Conservation (phyloP, 2,329 filamentous ascomycete species). For the Microthyrium microscopicum region DNA sequence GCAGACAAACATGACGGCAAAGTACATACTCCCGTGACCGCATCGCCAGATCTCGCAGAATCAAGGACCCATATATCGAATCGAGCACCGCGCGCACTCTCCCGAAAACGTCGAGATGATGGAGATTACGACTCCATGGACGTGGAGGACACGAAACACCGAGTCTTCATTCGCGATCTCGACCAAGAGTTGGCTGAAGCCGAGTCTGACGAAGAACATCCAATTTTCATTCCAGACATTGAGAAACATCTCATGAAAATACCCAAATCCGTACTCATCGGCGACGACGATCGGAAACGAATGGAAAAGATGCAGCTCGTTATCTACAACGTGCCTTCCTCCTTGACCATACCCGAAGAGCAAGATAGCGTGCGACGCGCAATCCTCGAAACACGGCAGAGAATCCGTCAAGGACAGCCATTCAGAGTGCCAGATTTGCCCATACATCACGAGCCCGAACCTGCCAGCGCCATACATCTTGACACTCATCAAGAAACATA, state of each 20-base stretch:
- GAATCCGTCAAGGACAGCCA: constrained; percentile 38
- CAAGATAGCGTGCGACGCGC: constrained; percentile 63
- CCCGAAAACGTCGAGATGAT: constrained; percentile 10
- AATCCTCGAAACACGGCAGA: constrained; percentile 61
- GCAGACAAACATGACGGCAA: constrained; percentile 32
- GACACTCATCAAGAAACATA: background rate
- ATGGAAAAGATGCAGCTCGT: constrained; percentile 52
- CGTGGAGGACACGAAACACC: constrained; percentile 71
- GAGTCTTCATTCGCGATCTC: constrained; percentile 80
- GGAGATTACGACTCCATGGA: constrained; percentile 51
- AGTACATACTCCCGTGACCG: constrained; percentile 45
- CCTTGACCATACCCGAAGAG: constrained; percentile 56
- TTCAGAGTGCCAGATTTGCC: constrained; percentile 3
- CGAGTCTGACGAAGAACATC: constrained; percentile 40
- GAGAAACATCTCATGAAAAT: constrained; percentile 60
- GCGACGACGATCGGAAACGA: constrained; percentile 31
- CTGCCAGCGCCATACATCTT: constrained; percentile 11
- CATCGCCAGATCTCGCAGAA: no score
- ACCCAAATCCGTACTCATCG: constrained; percentile 49
- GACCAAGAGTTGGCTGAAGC: constrained; percentile 68
- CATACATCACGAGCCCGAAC: constrained; percentile 7
- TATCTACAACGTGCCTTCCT: constrained; percentile 65
- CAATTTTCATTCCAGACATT: constrained; percentile 74
- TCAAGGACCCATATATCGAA: no score
- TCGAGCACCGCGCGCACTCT: constrained; percentile 11